Conservation (phyloP, 306 rosid genomes). For the Calophaca sinica region DNA sequence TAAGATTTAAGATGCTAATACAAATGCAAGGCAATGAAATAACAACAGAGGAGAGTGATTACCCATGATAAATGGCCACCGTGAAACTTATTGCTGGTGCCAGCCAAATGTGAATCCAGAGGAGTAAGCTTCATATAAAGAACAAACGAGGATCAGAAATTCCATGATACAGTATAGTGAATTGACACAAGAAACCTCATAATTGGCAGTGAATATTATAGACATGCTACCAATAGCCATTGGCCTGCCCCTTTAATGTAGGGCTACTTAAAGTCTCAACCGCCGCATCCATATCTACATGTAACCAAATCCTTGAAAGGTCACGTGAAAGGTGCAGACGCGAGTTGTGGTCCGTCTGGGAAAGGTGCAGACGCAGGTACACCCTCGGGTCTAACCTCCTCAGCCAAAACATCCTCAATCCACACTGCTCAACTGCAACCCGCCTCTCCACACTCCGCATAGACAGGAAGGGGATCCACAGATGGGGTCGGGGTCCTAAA, state of each 20-base stretch:
- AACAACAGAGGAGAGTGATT: conserved; percentile 40
- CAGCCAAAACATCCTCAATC: no score
- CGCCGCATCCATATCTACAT: conserved; percentile 99
- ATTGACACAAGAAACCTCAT: conserved; percentile 66
- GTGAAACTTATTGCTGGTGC: conserved; percentile 73
- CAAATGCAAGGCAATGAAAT: conserved; percentile 19
- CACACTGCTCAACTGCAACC: no score
- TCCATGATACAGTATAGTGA: neutral
- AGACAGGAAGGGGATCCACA: no score
- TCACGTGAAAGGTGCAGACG: no score
- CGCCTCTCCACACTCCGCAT: no score
- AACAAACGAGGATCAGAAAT: conserved; percentile 22
- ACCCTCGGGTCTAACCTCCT: no score
- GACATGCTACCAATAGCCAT: conserved; percentile 95
- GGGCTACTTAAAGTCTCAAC: conserved; percentile 91
- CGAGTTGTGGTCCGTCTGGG: no score
- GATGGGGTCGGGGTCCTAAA: no score
- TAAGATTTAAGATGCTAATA: neutral
- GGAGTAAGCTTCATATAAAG: conserved; percentile 71
- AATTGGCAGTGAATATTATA: conserved; percentile 95
- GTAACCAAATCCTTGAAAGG: conserved; percentile 89
- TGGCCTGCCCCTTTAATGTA: conserved; percentile 72
- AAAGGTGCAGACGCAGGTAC: no score
- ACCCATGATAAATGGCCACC: conserved; percentile 99
- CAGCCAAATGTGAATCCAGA: conserved; percentile 93